Conservation (phyloP, 495 filamentous ascomycete genomes). For the Ascodesmis nigricans region DNA sequence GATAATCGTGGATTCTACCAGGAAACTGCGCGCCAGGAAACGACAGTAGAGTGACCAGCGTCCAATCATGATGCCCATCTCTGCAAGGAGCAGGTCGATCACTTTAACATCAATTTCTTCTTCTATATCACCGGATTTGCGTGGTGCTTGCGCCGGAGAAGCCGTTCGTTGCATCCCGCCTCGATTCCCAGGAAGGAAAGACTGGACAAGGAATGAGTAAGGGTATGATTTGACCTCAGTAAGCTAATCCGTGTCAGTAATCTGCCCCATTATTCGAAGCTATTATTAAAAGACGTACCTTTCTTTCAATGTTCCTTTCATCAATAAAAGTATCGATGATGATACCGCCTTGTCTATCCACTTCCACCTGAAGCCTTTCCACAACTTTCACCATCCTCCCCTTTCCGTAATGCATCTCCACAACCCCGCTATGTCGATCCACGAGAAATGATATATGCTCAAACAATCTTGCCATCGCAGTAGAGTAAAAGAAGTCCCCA, state of each 20-base stretch:
- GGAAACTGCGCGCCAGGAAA: conserved; percentile 67
- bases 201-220: conserved; percentile 88
- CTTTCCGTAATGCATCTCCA: conserved; percentile 77
- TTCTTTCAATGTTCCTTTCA: conserved; percentile 60
- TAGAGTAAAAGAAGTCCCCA: conserved; percentile 77
- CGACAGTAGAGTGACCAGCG: conserved; percentile 82
- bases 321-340: conserved; percentile 89
- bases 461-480: conserved; percentile 72
- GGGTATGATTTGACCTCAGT: conserved; percentile 93
- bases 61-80: conserved; percentile 75
- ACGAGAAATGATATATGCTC: conserved; percentile 95
- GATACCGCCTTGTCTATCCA: conserved; percentile 93
- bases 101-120: conserved; percentile 92
- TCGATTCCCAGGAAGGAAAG: conserved; percentile 41
- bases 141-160: conserved; percentile 40
- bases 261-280: too few relatives aligned
- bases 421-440: conserved; percentile 67
- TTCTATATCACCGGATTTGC: conserved; percentile 42
- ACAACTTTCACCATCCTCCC: conserved; percentile 94
- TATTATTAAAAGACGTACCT: conserved; percentile 15
- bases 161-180: conserved; percentile 23
- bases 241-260: conserved; percentile 25
- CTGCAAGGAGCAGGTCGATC: conserved; percentile 62
- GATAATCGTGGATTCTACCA: conserved; percentile 27
- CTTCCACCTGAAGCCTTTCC: conserved; percentile 78